phyloP scores from a whole-genome alignment of 2,329 filamentous ascomycete species.

The Penicillium digitatum region DNA sequence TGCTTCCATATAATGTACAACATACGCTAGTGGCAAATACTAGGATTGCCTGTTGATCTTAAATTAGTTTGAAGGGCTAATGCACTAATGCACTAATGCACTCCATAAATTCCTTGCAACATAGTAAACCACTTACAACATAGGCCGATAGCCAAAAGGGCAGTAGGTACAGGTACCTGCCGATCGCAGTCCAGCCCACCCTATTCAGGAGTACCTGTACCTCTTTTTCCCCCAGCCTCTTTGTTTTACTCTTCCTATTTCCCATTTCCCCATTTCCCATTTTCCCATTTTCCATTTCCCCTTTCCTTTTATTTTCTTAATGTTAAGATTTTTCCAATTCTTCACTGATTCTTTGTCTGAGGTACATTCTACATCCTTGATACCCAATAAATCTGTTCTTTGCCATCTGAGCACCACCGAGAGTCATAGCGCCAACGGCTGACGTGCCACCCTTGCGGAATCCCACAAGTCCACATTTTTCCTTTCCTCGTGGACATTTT shows the following conservation, averaged over 20 bases:
- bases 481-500: slow-evolving; percentile 12
- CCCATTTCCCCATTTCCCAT: neutral
- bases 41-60: neutral
- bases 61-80: neutral
- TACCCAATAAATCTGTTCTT: neutral
- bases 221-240: slow-evolving; percentile 16
- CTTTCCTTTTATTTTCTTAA: neutral
- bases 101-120: neutral
- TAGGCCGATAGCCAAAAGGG: neutral
- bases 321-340: neutral
- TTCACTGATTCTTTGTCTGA: neutral
- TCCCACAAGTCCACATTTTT: slow-evolving; percentile 7
- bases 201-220: slow-evolving; percentile 2
- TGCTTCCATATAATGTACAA: neutral
- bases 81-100: neutral
- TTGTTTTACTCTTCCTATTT: slow-evolving; percentile 8
- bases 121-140: too few relatives aligned
- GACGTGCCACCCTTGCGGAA: slow-evolving; percentile 8
- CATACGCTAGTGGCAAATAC: neutral
- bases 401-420: neutral
- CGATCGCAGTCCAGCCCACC: neutral
- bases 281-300: neutral
- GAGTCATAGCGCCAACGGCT: slow-evolving; percentile 3
- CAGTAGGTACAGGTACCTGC: neutral
- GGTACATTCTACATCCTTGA: neutral